phyloP scores from a whole-genome alignment of 805 yeast species.

The Candida railenensis region DNA sequence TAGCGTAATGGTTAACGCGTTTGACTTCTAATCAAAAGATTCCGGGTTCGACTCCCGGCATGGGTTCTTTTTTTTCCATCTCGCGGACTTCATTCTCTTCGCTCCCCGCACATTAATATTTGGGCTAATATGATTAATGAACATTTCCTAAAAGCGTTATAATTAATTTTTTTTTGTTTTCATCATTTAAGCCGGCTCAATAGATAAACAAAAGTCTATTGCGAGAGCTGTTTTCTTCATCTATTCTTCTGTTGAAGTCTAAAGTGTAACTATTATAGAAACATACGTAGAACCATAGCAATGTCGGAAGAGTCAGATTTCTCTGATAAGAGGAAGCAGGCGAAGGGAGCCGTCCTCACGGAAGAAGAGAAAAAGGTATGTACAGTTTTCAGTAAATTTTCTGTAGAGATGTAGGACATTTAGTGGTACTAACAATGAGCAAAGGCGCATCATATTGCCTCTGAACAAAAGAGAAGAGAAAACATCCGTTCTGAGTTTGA shows the following conservation, averaged over 20 bases:
- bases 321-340: slow-evolving; percentile 14
- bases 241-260: neutral
- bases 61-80: slow-evolving; percentile 24
- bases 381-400: no score
- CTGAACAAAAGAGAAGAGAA: slow-evolving; percentile 84
- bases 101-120: neutral
- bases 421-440: slow-evolving; percentile 12
- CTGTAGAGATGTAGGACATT: no score
- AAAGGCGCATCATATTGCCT: slow-evolving; percentile 74
- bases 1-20: slow-evolving; percentile 69
- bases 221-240: neutral
- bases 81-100: neutral
- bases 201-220: no score
- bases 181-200: no score
- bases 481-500: slow-evolving; percentile 84
- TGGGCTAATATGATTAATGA: neutral
- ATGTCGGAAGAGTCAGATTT: slow-evolving; percentile 5
- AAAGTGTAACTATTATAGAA: no score
- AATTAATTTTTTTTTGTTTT: neutral
- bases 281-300: neutral
- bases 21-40: slow-evolving; percentile 67
- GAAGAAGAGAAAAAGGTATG: slow-evolving; percentile 38
- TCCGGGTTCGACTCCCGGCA: slow-evolving; percentile 63
- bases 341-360: slow-evolving; percentile 29
- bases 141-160: neutral